Evolutionary conservation across 2,329 filamentous ascomycete genomes (phyloP).

Genomic region (Phaeosphaeria sp.): DNA sequence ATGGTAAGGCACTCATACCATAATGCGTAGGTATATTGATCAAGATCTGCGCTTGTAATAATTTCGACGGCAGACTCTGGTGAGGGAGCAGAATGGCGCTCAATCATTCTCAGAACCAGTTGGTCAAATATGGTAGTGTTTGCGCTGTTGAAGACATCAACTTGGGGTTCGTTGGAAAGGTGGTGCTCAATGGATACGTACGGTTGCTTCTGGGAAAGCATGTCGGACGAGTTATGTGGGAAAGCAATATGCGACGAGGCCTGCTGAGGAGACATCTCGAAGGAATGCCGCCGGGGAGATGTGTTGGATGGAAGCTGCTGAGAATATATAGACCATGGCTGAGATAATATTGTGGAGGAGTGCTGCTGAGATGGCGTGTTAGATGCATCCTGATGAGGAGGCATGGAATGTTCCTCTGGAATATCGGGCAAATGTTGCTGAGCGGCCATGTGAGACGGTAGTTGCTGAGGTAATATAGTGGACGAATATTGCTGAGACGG

Average conservation of each 20-base stretch:
- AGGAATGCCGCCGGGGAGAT: neutral
- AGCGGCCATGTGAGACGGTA: neutral
- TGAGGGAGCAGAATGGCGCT: neutral
- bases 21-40: constrained; percentile 10
- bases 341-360: too few relatives aligned
- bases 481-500: too few relatives aligned
- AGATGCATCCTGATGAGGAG: neutral
- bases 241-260: neutral
- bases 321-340: too few relatives aligned
- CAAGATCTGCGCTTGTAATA: neutral
- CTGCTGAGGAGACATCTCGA: neutral
- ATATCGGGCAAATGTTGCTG: neutral
- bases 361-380: neutral
- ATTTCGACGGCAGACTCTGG: neutral
- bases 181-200: neutral
- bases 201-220: neutral
- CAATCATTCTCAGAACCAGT: neutral
- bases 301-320: neutral
- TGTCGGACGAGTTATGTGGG: neutral
- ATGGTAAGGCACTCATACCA: constrained; percentile 19
- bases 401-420: neutral
- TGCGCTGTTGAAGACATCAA: neutral
- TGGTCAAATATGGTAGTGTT: neutral
- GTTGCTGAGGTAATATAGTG: neutral
- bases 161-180: neutral